Evolutionary conservation across 2,329 filamentous ascomycete species (phyloP), one percentile per base, ranked within the genome.

Genomic region (Fusarium napiforme): DNA sequence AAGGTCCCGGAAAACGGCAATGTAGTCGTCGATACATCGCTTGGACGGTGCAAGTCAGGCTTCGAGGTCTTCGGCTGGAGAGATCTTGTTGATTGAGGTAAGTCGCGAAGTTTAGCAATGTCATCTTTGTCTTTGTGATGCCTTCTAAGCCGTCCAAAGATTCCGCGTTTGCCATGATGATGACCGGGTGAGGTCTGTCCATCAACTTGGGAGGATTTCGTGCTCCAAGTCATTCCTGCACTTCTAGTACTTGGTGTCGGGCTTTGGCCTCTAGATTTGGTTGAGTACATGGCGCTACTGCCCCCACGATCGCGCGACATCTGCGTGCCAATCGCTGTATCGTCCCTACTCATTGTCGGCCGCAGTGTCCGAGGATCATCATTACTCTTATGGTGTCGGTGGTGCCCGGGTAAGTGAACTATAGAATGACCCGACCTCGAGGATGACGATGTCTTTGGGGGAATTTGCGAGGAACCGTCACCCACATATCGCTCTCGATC

Each of bases 161-260:
- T 77, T 47, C 87, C 84, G 65, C 86, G 83, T 79, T 87, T 89
- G 52, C 84, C 83, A 47, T 88, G 86, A 59, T 88, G 86, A 62
- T 86, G 85, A 11, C 83, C 83, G 4, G 92, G 91, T 7, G 91
- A 93, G 23, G 86, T 86, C 77, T 91, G 88, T 30, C 87, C 87
- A 67, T 90, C 87, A 28, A 81, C 72, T 77, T 86, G 80, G 75
- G 84, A 78, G 82, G 87, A 78, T 77, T 85, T 86, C 80, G 86
- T 79, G 82, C 88, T 82, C 58, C 82, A 83, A 34, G 75, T 73
- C 60, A 78, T 74, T 84, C 81, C 79, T 28, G 85, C 87, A 78
- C 92, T 94, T 75, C 88, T 89, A 46, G 89, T 86, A 81, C 93
- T 96, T 12, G 95, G 93, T 2, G 94, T 93, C 32, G 95, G 94